A percentile compares a stretch with the other conserved stretches of the same genome.
phyloP scores from a whole-genome alignment of 805 yeast genomes.

The Starmerella davenportii region DNA sequence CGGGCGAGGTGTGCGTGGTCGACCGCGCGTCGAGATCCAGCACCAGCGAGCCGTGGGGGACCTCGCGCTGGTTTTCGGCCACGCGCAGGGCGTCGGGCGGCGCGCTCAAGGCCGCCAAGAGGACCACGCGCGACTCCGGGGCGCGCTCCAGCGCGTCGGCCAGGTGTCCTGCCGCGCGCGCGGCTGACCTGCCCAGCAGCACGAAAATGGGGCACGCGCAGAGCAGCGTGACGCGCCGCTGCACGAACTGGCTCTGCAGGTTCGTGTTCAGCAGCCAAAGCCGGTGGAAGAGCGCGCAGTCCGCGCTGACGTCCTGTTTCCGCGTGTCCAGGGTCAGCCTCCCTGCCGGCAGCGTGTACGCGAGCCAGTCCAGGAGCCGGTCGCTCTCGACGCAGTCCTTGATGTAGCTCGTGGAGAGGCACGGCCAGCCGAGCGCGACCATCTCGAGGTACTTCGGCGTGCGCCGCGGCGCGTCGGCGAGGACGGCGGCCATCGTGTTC shows the following conservation, averaged over 20 bases:
- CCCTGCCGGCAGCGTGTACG: constrained; percentile 58
- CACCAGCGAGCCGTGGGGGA: constrained; percentile 14
- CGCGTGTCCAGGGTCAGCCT: constrained; percentile 23
- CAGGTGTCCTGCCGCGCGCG: neutral
- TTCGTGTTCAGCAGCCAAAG: constrained; percentile 12
- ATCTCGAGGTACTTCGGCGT: constrained; percentile 64
- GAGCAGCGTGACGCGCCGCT: constrained; percentile 11
- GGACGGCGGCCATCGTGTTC: constrained; percentile 43
- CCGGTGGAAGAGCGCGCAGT: constrained; percentile 14
- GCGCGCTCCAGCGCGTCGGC: neutral
- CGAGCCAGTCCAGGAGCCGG: constrained; percentile 28
- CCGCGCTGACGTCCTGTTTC: constrained; percentile 16
- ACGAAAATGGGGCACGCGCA: constrained; percentile 15
- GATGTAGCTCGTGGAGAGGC: constrained; percentile 24
- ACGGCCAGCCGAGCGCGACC: constrained; percentile 74
- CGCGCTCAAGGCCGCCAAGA: constrained; percentile 9
- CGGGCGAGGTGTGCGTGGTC: constrained; percentile 1
- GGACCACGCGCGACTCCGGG: constrained; percentile 1
- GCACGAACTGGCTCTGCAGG: constrained; percentile 18
- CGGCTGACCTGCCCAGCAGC: neutral
- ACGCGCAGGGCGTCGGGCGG: constrained; percentile 6
- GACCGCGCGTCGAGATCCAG: constrained; percentile 8
- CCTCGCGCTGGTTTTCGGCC: neutral
- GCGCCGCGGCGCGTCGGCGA: constrained; percentile 41
- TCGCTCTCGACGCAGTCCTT: constrained; percentile 33